Conservation (phyloP, 1,139 yeast genomes). For the Kodamaea derodonti region DNA sequence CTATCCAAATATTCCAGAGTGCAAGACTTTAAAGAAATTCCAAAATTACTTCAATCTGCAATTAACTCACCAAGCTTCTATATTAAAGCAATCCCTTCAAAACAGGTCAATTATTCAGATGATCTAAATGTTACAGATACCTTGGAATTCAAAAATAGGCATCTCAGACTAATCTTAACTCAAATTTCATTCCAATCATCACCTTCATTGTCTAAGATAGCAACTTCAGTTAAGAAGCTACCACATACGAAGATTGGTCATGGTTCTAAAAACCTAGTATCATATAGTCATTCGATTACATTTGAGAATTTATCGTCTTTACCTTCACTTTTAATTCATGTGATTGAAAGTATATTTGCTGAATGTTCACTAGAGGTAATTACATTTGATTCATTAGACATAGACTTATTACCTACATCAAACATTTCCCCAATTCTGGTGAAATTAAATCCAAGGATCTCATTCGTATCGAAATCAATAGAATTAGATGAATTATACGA, state of each 20-base stretch:
- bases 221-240: slow-evolving; percentile 11
- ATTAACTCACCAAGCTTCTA: slow-evolving; percentile 2
- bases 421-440: not conserved
- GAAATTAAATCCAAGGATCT: not conserved
- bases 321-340: slow-evolving; percentile 5
- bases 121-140: slow-evolving; percentile 5
- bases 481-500: slow-evolving; percentile 15
- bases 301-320: slow-evolving; percentile 6
- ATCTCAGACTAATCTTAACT: slow-evolving; percentile 9
- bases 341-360: slow-evolving; percentile 1
- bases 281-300: slow-evolving; percentile 12
- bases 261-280: slow-evolving; percentile 16
- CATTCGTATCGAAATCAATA: not conserved
- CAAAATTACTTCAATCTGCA: not conserved
- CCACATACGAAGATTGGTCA: slow-evolving; percentile 19
- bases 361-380: slow-evolving; percentile 2
- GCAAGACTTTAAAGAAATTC: not conserved
- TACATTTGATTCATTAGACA: not conserved
- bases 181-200: slow-evolving; percentile 11
- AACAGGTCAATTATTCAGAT: slow-evolving; percentile 1
- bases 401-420: not conserved
- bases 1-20: slow-evolving; percentile 1
- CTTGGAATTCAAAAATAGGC: slow-evolving; percentile 6
- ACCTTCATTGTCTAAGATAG: slow-evolving; percentile 12
- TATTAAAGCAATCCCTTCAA: slow-evolving; percentile 6